phyloP scores from a whole-genome alignment of 441 rosid species.

The Erodium trifolium region DNA sequence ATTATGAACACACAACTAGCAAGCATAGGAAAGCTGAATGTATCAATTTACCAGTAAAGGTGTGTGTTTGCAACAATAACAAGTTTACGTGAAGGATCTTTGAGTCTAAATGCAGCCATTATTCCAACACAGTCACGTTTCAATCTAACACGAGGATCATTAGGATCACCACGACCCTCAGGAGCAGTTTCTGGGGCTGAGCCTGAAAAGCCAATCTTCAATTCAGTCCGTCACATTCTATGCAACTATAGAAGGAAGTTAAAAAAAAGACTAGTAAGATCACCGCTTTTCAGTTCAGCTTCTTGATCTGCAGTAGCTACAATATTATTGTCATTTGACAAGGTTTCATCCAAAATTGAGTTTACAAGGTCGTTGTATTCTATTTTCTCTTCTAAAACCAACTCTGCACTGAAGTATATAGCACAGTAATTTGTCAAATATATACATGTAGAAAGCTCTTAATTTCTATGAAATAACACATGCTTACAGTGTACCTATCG shows the following conservation, averaged over 20 bases:
- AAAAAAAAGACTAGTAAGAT: constrained; percentile 7
- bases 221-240: not conserved
- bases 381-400: constrained; percentile 59
- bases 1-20: constrained; percentile 9
- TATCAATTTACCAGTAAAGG: constrained; percentile 55
- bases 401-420: constrained; percentile 63
- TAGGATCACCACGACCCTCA: constrained; percentile 53
- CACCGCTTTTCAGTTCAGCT: constrained; percentile 36
- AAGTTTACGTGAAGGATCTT: constrained; percentile 40
- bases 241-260: constrained; percentile 11
- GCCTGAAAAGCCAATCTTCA: constrained; percentile 26
- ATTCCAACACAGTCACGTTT: constrained; percentile 88
- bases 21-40: constrained; percentile 2
- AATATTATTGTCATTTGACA: constrained; percentile 20
- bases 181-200: constrained; percentile 25
- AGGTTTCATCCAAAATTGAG: constrained; percentile 31
- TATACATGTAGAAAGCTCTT: not conserved
- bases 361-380: constrained; percentile 84
- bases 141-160: constrained; percentile 67
- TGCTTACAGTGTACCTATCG: constrained; percentile 37
- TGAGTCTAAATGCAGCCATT: constrained; percentile 80
- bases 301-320: constrained; percentile 26
- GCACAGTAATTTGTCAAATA: constrained; percentile 8
- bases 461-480: not conserved
- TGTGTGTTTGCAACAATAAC: constrained; percentile 81